Evolutionary conservation across 2,329 filamentous ascomycete genomes (phyloP).

Genomic region (Penicillium sp.): DNA sequence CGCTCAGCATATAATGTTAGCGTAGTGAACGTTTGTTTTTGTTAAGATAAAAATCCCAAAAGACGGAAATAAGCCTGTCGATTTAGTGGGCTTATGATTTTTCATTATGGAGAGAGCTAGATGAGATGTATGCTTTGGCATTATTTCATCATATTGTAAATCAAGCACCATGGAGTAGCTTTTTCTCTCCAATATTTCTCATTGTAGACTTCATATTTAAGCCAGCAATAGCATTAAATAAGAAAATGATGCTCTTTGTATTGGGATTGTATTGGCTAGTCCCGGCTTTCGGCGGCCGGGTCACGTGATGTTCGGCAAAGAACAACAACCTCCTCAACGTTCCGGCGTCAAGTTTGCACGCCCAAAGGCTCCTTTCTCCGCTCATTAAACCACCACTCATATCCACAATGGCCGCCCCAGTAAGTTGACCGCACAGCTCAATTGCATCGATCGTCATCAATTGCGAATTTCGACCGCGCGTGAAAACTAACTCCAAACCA

Average conservation of each 20-base stretch:
- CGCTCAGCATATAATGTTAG: conserved; percentile 69
- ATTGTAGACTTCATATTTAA: background rate
- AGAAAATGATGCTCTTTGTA: too few species aligned
- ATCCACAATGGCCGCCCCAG: conserved; percentile 23
- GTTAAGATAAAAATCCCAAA: background rate
- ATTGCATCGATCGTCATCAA: background rate
- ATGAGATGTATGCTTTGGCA: background rate
- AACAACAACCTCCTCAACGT: conserved; percentile 14
- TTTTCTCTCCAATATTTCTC: background rate
- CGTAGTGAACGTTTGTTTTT: background rate
- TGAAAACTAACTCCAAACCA: conserved; percentile 21
- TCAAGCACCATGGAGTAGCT: background rate
- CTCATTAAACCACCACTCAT: conserved; percentile 10
- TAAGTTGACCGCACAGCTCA: conserved; percentile 25
- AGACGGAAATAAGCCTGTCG: background rate
- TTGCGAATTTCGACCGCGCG: background rate
- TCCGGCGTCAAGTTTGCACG: conserved; percentile 16
- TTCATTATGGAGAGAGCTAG: background rate
- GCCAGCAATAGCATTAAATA: too few species aligned
- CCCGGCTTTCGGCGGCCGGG: conserved; percentile 9
- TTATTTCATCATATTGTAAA: background rate
- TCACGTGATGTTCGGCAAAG: conserved; percentile 15
- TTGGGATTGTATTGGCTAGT: background rate
- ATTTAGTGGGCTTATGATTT: background rate
- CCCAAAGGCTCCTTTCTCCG: conserved; percentile 16